These are phyloP conservation scores for Thelephora aurantiotincta DNA, from an alignment of 768 basidiomycete species.

Conservation along the genomic window DNA sequence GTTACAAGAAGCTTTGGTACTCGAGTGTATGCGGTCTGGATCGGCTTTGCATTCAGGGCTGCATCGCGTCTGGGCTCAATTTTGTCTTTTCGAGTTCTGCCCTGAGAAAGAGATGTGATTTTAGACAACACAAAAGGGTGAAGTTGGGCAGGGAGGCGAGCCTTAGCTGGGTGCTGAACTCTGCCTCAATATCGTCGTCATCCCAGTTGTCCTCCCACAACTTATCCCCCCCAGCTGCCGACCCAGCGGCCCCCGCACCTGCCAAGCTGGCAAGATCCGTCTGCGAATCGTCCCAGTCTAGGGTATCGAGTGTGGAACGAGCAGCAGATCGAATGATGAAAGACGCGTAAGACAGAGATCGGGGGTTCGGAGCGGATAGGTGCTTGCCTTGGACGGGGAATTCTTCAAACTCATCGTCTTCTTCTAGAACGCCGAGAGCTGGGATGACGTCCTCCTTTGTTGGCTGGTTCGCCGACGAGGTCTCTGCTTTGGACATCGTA, in stretches of 20 bases:
- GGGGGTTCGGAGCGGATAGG: neutral
- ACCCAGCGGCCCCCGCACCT: constrained; percentile 58
- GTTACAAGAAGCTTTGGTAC: too few species aligned
- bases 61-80: constrained; percentile 16
- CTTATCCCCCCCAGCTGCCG: constrained; percentile 74
- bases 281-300: constrained; percentile 82
- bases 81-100: constrained; percentile 17
- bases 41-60: constrained; percentile 9
- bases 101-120: neutral
- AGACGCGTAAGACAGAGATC: neutral
- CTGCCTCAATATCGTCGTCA: constrained; percentile 96
- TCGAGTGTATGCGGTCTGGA: too few species aligned
- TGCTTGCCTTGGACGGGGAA: constrained; percentile 69
- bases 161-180: constrained; percentile 93
- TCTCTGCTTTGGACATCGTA: constrained; percentile 14
- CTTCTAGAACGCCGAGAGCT: constrained; percentile 82
- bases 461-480: constrained; percentile 11
- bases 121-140: neutral
- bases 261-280: constrained; percentile 72
- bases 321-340: neutral
- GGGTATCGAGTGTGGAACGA: neutral
- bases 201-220: constrained; percentile 99
- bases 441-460: constrained; percentile 32
- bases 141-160: constrained; percentile 24
- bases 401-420: constrained; percentile 96